phyloP scores from a whole-genome alignment of 192 early-diverging fungal genomes.

The Entrophospora sp. region DNA sequence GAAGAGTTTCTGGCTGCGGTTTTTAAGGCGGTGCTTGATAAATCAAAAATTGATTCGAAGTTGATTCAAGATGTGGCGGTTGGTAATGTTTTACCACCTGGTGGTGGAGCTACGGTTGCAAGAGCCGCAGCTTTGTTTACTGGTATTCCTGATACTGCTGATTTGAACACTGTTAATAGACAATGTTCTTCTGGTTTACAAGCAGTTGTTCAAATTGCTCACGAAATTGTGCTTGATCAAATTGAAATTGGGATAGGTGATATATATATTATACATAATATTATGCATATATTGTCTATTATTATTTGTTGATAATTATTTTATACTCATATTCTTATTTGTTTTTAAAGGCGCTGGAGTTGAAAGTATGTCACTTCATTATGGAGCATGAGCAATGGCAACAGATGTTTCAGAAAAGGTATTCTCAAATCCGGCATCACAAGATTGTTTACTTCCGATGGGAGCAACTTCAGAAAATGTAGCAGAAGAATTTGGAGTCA shows the following conservation, averaged over 20 bases:
- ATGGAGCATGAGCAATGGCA: conserved; percentile 71
- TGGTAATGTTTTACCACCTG: conserved; percentile 84
- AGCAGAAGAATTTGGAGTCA: conserved; percentile 74
- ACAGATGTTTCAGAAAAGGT: conserved; percentile 69
- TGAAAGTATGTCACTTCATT: conserved; percentile 86
- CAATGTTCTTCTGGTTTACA: conserved; percentile 91
- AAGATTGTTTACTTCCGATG: conserved; percentile 85
- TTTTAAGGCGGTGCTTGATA: conserved; percentile 63
- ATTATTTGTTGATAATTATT: neutral
- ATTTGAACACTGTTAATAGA: conserved; percentile 83
- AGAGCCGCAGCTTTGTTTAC: conserved; percentile 86
- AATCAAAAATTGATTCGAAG: conserved; percentile 73
- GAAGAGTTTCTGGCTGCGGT: conserved; percentile 71
- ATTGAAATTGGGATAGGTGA: conserved; percentile 82
- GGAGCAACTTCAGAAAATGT: conserved; percentile 98
- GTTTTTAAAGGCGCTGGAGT: conserved; percentile 55
- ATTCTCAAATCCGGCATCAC: conserved; percentile 50
- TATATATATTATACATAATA: neutral
- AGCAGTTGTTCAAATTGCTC: conserved; percentile 76
- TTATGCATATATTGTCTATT: neutral
- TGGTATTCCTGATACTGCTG: conserved; percentile 74
- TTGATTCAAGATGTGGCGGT: conserved; percentile 88
- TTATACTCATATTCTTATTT: neutral
- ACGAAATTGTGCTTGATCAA: conserved; percentile 75
- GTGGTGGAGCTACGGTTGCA: conserved; percentile 81